Evolutionary conservation across 257 asterid genomes (phyloP), one percentile per base, ranked within the genome.

Genomic region (Lycium ferocissimum): DNA sequence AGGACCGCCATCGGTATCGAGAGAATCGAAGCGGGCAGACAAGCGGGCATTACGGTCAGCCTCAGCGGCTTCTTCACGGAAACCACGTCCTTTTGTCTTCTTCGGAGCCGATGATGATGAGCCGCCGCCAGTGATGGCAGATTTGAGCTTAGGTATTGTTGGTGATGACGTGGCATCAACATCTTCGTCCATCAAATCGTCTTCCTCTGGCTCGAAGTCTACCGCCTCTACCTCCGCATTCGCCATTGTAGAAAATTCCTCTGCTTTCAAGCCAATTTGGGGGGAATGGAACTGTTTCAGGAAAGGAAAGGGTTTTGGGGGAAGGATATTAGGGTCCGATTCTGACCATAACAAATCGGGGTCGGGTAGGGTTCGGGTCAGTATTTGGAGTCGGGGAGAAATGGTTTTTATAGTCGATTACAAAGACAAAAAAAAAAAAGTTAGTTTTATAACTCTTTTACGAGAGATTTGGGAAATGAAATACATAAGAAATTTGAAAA

Each of bases 41-140:
- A 97, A 88, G 76, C 99, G 95, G 58, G 97, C 94, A 83, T 90
- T 92, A 3, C 99, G 98, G 49, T 96, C 99, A 10, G 95, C 97
- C 80, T 92, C 94, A 66, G 95, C 92, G 12, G 94, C 93, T 89
- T 95, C 98, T 85, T 93, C 97, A 9, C 94, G 95, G 85, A 96
- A 96, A 2, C 99, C 99, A 13, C 99, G 97, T 83, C 99, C 99
- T 86, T 96, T 96, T 15, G 98, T 93, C 90, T 92, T 96, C 93
- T 90, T 95, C 0, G 97, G 92, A 38, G 90, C 95, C 59, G 94
- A 78, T 11, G 33, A 26, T 26, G 93, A 87, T 66, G 93, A 93
- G 63, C 96, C 97, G 67, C 96, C 97, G 38, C 97, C 96, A 40
- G 98, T 89, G 81, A 96, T 94, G 78, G 98, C 96, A 83, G 99